phyloP scores from a whole-genome alignment of 345 rosid genomes.

The Psidium guajava region DNA sequence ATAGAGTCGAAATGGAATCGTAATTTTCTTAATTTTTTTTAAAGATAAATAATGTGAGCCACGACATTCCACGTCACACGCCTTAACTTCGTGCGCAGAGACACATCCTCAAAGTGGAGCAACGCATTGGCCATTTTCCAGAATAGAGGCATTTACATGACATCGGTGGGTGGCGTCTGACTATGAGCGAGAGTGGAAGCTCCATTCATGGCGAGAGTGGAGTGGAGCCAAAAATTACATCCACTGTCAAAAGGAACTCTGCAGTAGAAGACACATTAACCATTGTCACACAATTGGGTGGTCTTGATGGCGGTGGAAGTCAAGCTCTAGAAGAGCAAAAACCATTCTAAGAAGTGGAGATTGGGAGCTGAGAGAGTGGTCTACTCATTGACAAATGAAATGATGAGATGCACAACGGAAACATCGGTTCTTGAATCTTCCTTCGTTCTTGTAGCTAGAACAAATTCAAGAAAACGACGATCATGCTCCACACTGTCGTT shows the following conservation, averaged over 20 bases:
- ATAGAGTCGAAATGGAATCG: neutral
- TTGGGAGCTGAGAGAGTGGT: neutral
- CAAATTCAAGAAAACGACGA: neutral
- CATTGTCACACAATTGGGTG: neutral
- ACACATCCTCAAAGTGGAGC: neutral
- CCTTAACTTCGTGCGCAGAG: neutral
- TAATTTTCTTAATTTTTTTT: neutral
- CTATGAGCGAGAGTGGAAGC: neutral
- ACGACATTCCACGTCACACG: neutral
- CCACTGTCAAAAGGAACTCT: neutral
- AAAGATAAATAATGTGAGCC: neutral
- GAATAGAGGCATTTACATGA: neutral
- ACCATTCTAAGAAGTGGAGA: neutral
- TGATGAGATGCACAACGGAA: neutral
- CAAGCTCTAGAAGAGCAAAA: neutral
- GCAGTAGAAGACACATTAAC: neutral
- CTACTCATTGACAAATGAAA: neutral
- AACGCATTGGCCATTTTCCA: neutral
- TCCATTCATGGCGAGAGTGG: neutral
- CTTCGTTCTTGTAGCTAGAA: neutral
- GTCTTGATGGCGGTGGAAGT: neutral
- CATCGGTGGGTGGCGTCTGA: neutral
- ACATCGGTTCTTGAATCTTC: neutral
- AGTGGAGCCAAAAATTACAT: neutral
- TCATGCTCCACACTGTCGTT: neutral